phyloP scores from a whole-genome alignment of 768 basidiomycete species.

The Sarcodon aspratus region DNA sequence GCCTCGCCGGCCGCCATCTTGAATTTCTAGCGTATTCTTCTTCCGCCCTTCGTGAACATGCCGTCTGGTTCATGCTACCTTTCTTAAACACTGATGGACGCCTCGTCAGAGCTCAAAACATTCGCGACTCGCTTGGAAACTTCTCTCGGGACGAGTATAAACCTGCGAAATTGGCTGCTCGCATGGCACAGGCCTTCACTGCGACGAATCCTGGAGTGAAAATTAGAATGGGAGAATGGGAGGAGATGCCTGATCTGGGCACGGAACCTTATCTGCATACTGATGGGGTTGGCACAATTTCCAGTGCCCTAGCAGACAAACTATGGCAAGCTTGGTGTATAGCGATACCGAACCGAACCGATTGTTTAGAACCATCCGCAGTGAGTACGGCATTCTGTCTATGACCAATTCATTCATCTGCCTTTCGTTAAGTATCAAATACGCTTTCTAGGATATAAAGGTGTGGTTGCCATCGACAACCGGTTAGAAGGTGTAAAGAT shows the following conservation, averaged over 20 bases:
- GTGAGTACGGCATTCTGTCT: constrained; percentile 30
- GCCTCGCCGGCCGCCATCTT: constrained; percentile 58
- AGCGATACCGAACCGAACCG: constrained; percentile 20
- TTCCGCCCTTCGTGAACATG: constrained; percentile 68
- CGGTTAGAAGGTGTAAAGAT: constrained; percentile 48
- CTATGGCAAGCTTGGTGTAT: constrained; percentile 50
- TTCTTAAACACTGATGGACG: constrained; percentile 38
- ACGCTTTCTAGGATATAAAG: constrained; percentile 77
- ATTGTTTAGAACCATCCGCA: constrained; percentile 41
- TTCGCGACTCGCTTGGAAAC: constrained; percentile 56
- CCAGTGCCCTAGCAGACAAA: constrained; percentile 37
- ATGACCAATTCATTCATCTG: constrained; percentile 4
- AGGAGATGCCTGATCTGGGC: constrained; percentile 47
- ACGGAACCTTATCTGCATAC: constrained; percentile 39
- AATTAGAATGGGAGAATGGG: constrained; percentile 48
- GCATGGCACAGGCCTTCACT: constrained; percentile 76
- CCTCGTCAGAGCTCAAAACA: constrained; percentile 39
- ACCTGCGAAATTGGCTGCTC: constrained; percentile 77
- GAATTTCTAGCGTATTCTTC: constrained; percentile 78
- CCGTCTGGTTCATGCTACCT: constrained; percentile 72
- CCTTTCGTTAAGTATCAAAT: constrained; percentile 49
- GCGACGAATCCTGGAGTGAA: constrained; percentile 66
- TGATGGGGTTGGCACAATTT: constrained; percentile 77
- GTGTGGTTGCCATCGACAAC: constrained; percentile 60
- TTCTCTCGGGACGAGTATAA: constrained; percentile 33